Conservation (phyloP, 345 rosid species). For the Syzygium aromaticum region DNA sequence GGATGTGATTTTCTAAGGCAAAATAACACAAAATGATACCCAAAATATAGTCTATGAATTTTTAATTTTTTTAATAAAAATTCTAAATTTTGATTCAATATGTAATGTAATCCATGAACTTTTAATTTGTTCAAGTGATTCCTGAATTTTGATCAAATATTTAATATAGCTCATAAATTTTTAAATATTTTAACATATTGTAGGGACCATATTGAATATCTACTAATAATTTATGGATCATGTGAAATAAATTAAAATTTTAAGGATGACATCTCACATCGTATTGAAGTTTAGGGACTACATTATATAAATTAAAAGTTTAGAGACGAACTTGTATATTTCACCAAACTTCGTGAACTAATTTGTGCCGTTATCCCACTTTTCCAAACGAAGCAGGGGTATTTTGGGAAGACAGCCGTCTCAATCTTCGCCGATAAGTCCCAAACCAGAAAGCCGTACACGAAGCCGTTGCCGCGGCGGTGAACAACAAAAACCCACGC, state of each 20-base stretch:
- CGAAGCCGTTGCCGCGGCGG: background rate
- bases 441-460: background rate
- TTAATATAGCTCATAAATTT: rapidly evolving
- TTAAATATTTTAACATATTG: background rate
- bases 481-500: background rate
- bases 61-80: background rate
- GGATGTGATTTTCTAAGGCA: background rate
- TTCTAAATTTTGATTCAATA: rapidly evolving
- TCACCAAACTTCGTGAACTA: no score
- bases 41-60: no score
- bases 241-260: background rate
- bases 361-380: background rate
- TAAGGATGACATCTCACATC: background rate
- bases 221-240: background rate
- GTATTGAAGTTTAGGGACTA: rapidly evolving
- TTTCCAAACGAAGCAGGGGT: background rate
- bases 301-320: background rate
- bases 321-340: rapidly evolving
- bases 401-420: background rate
- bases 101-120: rapidly evolving
- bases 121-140: no score
- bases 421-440: background rate
- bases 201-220: background rate
- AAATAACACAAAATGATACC: background rate
- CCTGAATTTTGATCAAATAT: rapidly evolving